Evolutionary conservation across 805 yeast species (phyloP), one percentile per base, ranked within the genome.

Genomic region (Priceomyces carsonii): DNA sequence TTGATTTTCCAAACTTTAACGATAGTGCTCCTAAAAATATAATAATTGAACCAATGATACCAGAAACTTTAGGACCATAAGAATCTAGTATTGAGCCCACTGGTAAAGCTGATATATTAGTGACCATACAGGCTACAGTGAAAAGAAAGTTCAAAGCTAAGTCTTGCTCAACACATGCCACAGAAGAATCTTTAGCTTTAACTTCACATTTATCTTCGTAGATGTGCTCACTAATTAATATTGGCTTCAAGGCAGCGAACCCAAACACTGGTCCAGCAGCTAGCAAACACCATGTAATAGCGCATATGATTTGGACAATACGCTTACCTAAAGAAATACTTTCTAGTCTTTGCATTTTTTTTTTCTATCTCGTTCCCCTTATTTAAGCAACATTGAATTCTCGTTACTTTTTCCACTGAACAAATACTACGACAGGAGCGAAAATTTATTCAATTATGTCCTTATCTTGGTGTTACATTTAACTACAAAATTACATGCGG

Each of bases 241-340:
- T 77, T 5, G 95, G 95, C 54, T 91, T 91, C 36, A 90, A 66
- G 3, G 98, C 97, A 16, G 97, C 96, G 66, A 90, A 90, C 3
- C 98, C 98, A 69, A 90, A 90, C 9, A 90, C 81, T 1, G 95
- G 88, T 5, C 97, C 98, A 0, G 96, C 96, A 0, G 96, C 88
- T 24, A 87, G 68, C 9, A 90, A 63, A 63, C 97, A 91, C 96
- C 96, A 90, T 0, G 71, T 36, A 12, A 87, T 75, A 18, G 96
- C 90, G 60, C 95, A 85, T 2, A 53, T 31, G 8, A 85, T 73
- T 55, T 88, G 95, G 2, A 70, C 38, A 7, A 70, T 34, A 42
- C 79, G 59, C 21, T 43, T 53, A 21, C 50, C 26, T 26, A 46
- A 43, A 3, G 59, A 45, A 4, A 43, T 43, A 14, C 33, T 17